These are phyloP conservation scores for Fusarium anthophilum DNA, from an alignment of 2,329 filamentous ascomycete genomes.

Conservation along the genomic window DNA sequence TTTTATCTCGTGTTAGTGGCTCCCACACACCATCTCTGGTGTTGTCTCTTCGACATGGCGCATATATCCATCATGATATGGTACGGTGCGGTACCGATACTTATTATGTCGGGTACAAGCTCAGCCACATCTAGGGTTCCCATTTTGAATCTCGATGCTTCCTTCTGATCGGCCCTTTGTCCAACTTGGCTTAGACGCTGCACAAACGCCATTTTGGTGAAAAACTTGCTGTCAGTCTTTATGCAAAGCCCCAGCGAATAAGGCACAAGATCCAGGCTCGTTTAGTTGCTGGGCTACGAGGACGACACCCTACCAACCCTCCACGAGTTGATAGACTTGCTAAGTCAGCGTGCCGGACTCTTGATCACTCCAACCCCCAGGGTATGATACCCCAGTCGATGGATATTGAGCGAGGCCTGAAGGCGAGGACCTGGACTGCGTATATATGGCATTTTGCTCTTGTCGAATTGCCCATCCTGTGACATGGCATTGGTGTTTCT, in stretches of 20 bases:
- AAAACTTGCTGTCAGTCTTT: constrained; percentile 12
- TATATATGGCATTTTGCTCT: constrained; percentile 1
- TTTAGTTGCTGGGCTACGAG: constrained; percentile 20
- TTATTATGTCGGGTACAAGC: constrained; percentile 7
- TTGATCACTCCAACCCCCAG: background rate
- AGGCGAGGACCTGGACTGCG: background rate
- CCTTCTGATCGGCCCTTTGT: constrained; percentile 27
- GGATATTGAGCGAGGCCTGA: background rate
- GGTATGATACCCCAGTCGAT: background rate
- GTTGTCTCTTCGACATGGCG: background rate
- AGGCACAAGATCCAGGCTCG: background rate
- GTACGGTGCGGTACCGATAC: background rate
- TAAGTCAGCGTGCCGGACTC: background rate
- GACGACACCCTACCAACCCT: background rate
- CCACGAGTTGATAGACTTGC: background rate
- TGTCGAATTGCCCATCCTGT: constrained; percentile 7
- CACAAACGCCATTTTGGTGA: constrained; percentile 16
- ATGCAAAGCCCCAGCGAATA: constrained; percentile 6
- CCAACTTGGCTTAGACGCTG: background rate
- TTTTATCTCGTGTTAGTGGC: constrained; percentile 47
- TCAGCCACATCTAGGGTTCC: constrained; percentile 29
- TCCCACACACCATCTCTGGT: constrained; percentile 43
- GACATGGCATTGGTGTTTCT: constrained; percentile 15
- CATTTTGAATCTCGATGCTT: constrained; percentile 31
- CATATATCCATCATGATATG: background rate